Base-by-base conservation (phyloP, 2,329 filamentous ascomycete species). In the Hawksworthiomyces lignivorus region DNA sequence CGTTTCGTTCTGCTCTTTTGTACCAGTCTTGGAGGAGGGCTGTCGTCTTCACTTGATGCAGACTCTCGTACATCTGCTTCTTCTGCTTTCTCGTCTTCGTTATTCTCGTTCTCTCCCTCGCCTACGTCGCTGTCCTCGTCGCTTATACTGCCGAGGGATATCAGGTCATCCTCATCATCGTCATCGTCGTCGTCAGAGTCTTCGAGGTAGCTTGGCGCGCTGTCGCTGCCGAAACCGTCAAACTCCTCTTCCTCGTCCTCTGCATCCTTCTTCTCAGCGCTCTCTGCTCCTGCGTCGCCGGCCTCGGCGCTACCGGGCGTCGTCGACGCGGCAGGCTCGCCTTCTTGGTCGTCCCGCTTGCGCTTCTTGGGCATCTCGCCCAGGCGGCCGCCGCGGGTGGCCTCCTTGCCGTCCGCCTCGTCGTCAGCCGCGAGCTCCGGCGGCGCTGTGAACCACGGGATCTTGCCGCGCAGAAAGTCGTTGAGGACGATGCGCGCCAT, bases 401-500 rank as follows among this genome's bases (percentile, higher is more conserved):
- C 77, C n/a, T 82, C 64, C 21, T 11, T 41, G 4, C 34, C 40
- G 24, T 67, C 66, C 10, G 64, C 64, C 12, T 65, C 68, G 24
- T 75, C 73, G 7, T 68, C 68, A 9, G 65, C 68, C 36, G 75
- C 75, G 4, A 62, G 57, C 12, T 72, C 64, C 2, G 89, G 87
- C 9, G 88, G 82, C 8, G 87, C 80, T 0, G 86, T 92, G 57
- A 88, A 98, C 92, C 94, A 98, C 2, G 92, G 92, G 20, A 97
- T 86, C 64, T 90, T 96, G 43, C 92, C 92, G 49, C 92, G 72
- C 56, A 97, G 77, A 60, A 97, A 98, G 58, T 98, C 92, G 55
- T 95, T 97, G 46, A 98, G 68, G 1, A 98, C 84, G 80, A 95
- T 95, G 64, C 95, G 95, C 2, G 92, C 92, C 36, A 95, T 88